These are phyloP conservation scores for Chlorella sp. DNA, from an alignment of 139 green algal species.

Conservation along the genomic window DNA sequence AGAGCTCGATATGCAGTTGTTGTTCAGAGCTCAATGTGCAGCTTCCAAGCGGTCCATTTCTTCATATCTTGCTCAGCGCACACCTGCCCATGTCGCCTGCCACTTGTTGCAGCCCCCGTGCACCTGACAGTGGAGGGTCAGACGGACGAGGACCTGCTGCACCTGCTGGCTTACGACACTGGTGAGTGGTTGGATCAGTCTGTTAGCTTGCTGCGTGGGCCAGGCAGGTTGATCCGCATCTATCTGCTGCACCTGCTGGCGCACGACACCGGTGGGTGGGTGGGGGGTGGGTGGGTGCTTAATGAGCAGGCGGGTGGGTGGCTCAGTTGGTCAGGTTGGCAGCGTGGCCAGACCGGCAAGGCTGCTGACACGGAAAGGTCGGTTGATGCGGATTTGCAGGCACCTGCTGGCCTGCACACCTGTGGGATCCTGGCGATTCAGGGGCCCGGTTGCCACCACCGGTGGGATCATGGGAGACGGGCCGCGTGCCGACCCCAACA, in stretches of 20 bases:
- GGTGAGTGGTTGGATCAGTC: not conserved
- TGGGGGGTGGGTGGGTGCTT: not conserved
- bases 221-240: constrained; percentile 72
- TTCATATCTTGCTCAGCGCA: too few relatives aligned
- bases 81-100: too few relatives aligned
- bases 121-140: constrained; percentile 82
- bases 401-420: not conserved
- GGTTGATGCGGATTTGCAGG: not conserved
- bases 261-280: constrained; percentile 1
- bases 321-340: too few relatives aligned
- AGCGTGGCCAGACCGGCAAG: too few relatives aligned
- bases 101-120: constrained; percentile 84
- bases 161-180: constrained; percentile 92
- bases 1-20: too few relatives aligned
- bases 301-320: not conserved
- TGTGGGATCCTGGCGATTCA: too few relatives aligned
- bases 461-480: too few relatives aligned
- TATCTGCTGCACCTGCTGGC: constrained; percentile 79
- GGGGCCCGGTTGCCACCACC: too few relatives aligned
- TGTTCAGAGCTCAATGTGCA: too few relatives aligned
- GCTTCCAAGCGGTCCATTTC: too few relatives aligned
- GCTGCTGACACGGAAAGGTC: not conserved
- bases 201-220: too few relatives aligned
- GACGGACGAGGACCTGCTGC: constrained; percentile 87
- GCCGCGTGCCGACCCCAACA: too few relatives aligned